Base-by-base conservation (phyloP, 441 rosid species). In the Erysimum cheiri region DNA sequence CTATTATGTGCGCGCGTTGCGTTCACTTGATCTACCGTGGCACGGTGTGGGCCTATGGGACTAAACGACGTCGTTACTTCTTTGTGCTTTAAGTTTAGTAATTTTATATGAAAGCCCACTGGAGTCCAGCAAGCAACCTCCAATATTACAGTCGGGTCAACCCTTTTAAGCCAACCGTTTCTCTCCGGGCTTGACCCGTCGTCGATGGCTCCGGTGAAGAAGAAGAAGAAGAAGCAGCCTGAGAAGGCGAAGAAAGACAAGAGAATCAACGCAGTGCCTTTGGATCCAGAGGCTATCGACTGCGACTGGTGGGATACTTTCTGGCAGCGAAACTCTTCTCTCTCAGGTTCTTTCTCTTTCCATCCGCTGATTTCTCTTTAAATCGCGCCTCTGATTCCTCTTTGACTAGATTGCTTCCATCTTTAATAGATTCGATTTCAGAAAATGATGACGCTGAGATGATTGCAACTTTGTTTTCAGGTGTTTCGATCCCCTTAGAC, bases 261-360 rank as follows among this genome's bases (percentile, higher is more conserved):
- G 74, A 75, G 55, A 69, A 24, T 70, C 26, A 74, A 72, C 53
- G 72, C 60, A 3, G 85, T 71, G 68, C 90, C 97, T 5, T 40
- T 82, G 35, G 98, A 88, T 46, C 96, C 94, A 39, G 86, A 78
- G 33, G 84, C 91, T 61, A 67, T 72, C 43, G 97, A 93, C 59
- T 85, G 96, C 67, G 96, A 89, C 62, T 93, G 98, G 98, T 93
- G 95, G 98, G 85, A 80, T 46, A 65, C 77, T 78, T 93, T 93
- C 93, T 88, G 88, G 89, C 84, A 59, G 71, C 87, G 84, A 77
- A 91, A 91, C 80, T 88, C 95, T 67, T 80, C 88, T 10, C 64
- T 74, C 70, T 72, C 93, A 87, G 98, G 97, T 93, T 76, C 24
- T 5, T 3, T 36, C 41, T 69, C 5, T 24, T 11, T 64, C 67